Evolutionary conservation across 345 rosid species (phyloP).

Genomic region (Pelargonium nanum): DNA sequence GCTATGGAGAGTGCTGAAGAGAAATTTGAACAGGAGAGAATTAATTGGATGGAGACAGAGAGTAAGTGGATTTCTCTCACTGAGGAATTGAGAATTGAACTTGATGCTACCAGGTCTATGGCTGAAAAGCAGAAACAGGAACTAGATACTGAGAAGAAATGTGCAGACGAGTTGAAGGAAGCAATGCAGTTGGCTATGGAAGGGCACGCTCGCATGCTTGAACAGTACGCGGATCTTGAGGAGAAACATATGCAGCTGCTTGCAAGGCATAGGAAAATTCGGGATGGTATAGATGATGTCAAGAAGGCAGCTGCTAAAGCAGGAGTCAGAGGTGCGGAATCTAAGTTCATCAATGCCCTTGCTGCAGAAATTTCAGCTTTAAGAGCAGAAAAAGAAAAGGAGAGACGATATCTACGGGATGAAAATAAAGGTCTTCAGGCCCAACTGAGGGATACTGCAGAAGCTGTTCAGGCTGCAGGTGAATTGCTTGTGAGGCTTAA

Average conservation of each 20-base stretch:
- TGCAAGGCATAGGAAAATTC: constrained; percentile 81
- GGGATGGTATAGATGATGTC: constrained; percentile 85
- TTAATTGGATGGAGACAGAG: constrained; percentile 66
- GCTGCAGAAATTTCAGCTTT: constrained; percentile 86
- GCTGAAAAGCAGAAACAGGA: constrained; percentile 66
- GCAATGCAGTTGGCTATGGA: constrained; percentile 96
- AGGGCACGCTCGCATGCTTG: constrained; percentile 93
- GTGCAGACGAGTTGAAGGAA: constrained; percentile 72
- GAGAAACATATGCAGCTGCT: constrained; percentile 89
- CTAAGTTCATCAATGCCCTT: constrained; percentile 84
- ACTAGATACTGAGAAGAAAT: constrained; percentile 67
- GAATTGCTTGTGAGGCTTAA: constrained; percentile 89
- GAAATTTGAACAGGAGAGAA: constrained; percentile 55
- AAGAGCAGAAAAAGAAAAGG: constrained; percentile 77
- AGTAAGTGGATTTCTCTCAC: constrained; percentile 87
- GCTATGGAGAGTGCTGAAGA: constrained; percentile 42
- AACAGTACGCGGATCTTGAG: constrained; percentile 91
- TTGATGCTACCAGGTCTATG: constrained; percentile 46
- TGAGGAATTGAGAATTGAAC: constrained; percentile 75
- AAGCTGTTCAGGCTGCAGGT: constrained; percentile 97
- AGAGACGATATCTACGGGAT: constrained; percentile 69
- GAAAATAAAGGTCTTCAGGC: constrained; percentile 83
- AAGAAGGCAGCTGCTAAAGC: constrained; percentile 89
- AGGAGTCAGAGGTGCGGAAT: constrained; percentile 88
- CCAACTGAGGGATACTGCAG: constrained; percentile 88